Evolutionary conservation across 139 green algal genomes (phyloP).

Genomic region (Coelastrella sp.): DNA sequence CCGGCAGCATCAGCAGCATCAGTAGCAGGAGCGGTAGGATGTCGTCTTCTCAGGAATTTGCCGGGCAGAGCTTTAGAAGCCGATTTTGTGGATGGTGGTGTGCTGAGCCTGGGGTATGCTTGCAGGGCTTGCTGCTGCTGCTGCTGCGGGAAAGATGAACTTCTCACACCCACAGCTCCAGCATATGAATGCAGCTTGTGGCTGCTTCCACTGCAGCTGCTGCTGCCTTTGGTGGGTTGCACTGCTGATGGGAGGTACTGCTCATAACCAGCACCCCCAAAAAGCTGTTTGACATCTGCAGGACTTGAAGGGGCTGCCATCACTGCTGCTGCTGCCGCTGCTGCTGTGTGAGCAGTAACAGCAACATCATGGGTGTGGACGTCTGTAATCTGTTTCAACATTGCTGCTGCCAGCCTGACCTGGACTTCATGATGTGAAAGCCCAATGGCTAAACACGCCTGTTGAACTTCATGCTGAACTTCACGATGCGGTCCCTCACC

Average conservation of each 20-base stretch:
- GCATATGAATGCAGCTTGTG: background rate
- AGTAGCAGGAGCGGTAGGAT: background rate
- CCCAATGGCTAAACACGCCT: background rate
- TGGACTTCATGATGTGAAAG: background rate
- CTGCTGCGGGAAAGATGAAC: too few relatives aligned
- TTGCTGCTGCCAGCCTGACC: conserved; percentile 1
- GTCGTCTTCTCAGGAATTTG: background rate
- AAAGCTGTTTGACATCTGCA: background rate
- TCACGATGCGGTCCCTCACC: background rate
- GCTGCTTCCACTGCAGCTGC: background rate
- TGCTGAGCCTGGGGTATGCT: background rate
- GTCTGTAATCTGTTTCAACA: background rate
- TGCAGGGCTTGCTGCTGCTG: background rate
- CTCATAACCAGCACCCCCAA: background rate
- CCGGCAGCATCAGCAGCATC: background rate
- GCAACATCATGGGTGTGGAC: background rate
- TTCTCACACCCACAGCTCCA: background rate
- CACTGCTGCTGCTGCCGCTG: background rate
- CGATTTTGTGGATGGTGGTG: too few relatives aligned
- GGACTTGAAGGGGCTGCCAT: background rate
- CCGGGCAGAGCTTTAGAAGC: background rate
- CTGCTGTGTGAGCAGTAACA: background rate
- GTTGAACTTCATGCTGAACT: background rate
- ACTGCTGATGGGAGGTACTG: too few relatives aligned
- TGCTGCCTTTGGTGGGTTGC: background rate